Evolutionary conservation across 169 alveolate genomes (phyloP).

Genomic region (Pseudocohnilembus persalinus): DNA sequence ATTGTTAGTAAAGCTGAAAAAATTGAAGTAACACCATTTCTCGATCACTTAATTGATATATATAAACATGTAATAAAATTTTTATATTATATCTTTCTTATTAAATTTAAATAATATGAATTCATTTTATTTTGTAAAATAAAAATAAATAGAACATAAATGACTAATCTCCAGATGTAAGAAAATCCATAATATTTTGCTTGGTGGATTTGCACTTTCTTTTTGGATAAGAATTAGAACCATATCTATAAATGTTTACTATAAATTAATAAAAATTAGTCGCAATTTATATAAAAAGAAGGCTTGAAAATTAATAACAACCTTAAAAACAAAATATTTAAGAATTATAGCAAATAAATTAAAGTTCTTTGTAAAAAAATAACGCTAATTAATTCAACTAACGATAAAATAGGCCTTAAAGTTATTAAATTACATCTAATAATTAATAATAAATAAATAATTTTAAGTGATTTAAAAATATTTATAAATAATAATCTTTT

Average conservation of each 20-base stretch:
- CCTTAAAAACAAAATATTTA: no score
- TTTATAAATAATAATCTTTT: no score
- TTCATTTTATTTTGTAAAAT: background rate
- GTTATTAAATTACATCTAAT: no score
- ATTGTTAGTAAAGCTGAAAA: slow-evolving; percentile 15
- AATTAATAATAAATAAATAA: no score
- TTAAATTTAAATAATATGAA: no score
- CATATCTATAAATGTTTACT: slow-evolving; percentile 14
- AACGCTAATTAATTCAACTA: no score
- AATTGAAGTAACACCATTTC: slow-evolving; percentile 15
- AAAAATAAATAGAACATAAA: slow-evolving; percentile 3
- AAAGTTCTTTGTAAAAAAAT: no score
- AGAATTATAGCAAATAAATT: no score
- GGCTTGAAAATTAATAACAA: slow-evolving; percentile 1
- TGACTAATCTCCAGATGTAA: slow-evolving; percentile 25
- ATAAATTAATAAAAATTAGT: slow-evolving; percentile 22
- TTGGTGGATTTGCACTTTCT: slow-evolving; percentile 17
- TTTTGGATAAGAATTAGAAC: slow-evolving; percentile 4
- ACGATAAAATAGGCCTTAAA: no score
- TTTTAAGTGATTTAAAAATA: no score
- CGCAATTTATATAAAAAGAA: slow-evolving; percentile 11
- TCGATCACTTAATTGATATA: slow-evolving; percentile 18
- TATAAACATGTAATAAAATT: slow-evolving; percentile 13
- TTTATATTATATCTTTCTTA: background rate
- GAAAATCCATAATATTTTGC: slow-evolving; percentile 22